A percentile compares a stretch with the other conserved stretches of the same genome.
phyloP scores from a whole-genome alignment of 1,284 basidiomycete genomes.

The Ganoderma sinense region DNA sequence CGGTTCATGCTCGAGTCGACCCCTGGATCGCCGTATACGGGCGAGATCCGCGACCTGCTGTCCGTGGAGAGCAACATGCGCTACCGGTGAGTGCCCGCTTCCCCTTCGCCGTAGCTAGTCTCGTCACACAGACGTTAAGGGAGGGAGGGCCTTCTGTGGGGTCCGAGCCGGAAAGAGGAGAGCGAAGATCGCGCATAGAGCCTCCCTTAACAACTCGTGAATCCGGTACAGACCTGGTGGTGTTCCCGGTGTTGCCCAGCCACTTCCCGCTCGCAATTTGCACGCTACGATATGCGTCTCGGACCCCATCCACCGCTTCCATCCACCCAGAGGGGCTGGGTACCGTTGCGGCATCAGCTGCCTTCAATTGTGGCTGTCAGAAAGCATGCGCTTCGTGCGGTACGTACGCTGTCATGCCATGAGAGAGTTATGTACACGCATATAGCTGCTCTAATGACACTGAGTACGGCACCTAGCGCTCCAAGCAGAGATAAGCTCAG shows the following conservation, averaged over 20 bases:
- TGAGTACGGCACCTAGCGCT: background rate
- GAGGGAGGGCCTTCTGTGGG: constrained; percentile 8
- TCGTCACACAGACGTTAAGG: background rate
- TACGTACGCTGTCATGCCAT: background rate
- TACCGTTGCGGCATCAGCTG: background rate
- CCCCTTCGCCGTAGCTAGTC: constrained; percentile 8
- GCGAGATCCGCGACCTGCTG: constrained; percentile 84
- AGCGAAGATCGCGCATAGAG: background rate
- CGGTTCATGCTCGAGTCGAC: constrained; percentile 99
- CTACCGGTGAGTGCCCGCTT: constrained; percentile 24
- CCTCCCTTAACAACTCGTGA: background rate
- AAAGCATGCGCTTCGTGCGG: background rate
- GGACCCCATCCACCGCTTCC: background rate
- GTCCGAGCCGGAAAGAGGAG: constrained; percentile 10
- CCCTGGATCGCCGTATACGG: constrained; percentile 94
- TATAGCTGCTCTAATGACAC: background rate
- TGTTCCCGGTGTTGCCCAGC: background rate
- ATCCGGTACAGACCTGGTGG: background rate
- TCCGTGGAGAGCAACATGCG: constrained; percentile 95
- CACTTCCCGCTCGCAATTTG: background rate
- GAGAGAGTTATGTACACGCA: background rate
- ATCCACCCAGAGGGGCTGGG: background rate
- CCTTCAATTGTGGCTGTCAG: background rate
- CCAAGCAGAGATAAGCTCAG: background rate
- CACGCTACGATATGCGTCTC: background rate